Percentiles rank a stretch among this genome's conserved stretches.
These are phyloP conservation scores for Cicer bijugum DNA, from an alignment of 306 rosid species.

Conservation along the genomic window DNA sequence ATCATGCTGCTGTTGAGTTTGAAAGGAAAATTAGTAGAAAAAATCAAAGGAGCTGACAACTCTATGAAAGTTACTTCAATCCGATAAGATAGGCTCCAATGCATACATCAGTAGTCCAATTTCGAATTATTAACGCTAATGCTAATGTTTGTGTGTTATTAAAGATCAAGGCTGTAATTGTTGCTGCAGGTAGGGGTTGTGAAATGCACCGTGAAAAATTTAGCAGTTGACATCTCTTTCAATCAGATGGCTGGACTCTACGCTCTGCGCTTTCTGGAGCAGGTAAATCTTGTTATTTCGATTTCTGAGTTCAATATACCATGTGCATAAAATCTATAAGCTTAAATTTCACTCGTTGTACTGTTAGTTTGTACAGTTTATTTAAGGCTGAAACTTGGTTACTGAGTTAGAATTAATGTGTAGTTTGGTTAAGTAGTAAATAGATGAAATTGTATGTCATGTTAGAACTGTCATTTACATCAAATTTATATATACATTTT, in stretches of 20 bases:
- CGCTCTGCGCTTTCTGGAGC: constrained; percentile 67
- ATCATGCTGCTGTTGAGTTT: constrained; percentile 29
- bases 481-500: constrained; percentile 11
- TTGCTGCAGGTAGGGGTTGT: constrained; percentile 66
- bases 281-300: constrained; percentile 52
- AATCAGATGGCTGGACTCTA: constrained; percentile 71
- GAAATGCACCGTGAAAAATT: constrained; percentile 61
- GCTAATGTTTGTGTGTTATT: constrained; percentile 12
- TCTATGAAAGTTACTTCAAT: constrained; percentile 6
- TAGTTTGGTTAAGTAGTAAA: constrained; percentile 19
- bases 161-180: constrained; percentile 17
- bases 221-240: constrained; percentile 71
- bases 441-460: constrained; percentile 26
- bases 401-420: constrained; percentile 8
- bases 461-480: constrained; percentile 26
- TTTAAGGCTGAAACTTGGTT: constrained; percentile 29
- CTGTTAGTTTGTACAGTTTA: constrained; percentile 21
- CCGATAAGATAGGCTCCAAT: constrained; percentile 17
- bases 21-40: constrained; percentile 13
- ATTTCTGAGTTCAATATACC: constrained; percentile 22
- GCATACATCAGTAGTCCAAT: not conserved
- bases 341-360: constrained; percentile 11
- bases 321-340: constrained; percentile 22
- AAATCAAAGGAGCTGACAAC: constrained; percentile 3
- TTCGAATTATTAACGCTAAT: not conserved